Conservation (phyloP, 1,284 basidiomycete genomes). For the Ustilago crameri region DNA sequence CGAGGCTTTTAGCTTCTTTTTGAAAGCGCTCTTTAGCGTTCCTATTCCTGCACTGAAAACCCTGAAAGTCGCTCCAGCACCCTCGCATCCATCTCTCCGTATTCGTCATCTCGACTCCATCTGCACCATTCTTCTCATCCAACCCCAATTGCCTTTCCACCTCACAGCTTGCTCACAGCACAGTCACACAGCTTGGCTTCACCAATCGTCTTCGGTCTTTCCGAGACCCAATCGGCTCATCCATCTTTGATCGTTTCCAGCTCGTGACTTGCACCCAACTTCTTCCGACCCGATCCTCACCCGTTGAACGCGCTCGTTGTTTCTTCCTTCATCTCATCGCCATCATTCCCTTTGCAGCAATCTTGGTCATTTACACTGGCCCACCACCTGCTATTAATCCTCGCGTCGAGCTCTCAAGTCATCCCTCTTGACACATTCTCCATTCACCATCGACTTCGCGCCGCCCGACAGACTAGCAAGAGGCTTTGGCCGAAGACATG, state of each 20-base stretch:
- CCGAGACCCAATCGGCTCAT: neutral
- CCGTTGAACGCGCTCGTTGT: neutral
- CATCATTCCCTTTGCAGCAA: too few relatives aligned
- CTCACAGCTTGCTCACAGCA: neutral
- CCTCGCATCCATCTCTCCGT: slow-evolving; percentile 9
- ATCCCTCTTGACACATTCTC: neutral
- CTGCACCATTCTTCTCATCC: slow-evolving; percentile 12
- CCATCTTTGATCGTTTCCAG: slow-evolving; percentile 2
- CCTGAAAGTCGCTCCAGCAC: slow-evolving; percentile 31
- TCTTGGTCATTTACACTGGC: too few relatives aligned
- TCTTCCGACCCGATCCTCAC: neutral
- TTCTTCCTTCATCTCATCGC: neutral
- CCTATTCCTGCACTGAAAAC: neutral
- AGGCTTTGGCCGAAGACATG: slow-evolving; percentile 32
- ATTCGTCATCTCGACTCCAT: slow-evolving; percentile 35
- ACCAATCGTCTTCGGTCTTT: too few relatives aligned
- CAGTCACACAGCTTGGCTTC: neutral
- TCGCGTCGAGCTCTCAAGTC: neutral
- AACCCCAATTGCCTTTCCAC: neutral
- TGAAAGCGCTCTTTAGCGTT: neutral
- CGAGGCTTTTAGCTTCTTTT: neutral
- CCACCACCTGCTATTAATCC: too few relatives aligned
- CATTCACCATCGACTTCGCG: neutral
- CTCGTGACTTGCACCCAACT: neutral
- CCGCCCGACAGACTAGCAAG: slow-evolving; percentile 1